Percentiles rank a stretch among this genome's conserved stretches.
Evolutionary conservation across 345 rosid genomes (phyloP).

Genomic region (Barbarea vulgaris): DNA sequence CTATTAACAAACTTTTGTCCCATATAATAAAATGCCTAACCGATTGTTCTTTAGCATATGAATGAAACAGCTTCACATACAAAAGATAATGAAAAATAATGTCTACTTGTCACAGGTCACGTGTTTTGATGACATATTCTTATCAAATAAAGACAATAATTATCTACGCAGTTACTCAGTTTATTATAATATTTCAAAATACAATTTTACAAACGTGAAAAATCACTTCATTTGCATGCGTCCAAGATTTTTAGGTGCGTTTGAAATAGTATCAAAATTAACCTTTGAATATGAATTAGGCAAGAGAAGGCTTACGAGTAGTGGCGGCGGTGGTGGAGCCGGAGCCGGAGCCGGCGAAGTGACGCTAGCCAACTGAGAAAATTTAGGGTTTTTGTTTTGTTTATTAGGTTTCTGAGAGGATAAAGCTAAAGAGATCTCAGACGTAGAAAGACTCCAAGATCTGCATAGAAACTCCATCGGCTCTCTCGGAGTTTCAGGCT

Average conservation of each 20-base stretch:
- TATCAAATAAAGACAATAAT: background rate
- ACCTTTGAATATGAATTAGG: background rate
- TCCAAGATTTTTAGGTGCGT: background rate
- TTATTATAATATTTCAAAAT: background rate
- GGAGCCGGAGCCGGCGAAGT: constrained; percentile 1
- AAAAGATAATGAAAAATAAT: background rate
- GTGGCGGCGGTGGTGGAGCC: constrained; percentile 19
- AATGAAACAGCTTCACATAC: background rate
- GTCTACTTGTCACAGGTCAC: background rate
- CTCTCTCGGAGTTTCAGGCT: constrained; percentile 84
- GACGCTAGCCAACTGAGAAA: constrained; percentile 3
- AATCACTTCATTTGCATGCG: too few species aligned
- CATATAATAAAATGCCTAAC: background rate
- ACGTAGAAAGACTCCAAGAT: constrained; percentile 90
- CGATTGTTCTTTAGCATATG: background rate
- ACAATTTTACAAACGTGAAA: background rate
- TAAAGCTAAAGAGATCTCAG: constrained; percentile 86
- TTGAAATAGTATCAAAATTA: background rate
- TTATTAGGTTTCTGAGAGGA: constrained; percentile 42
- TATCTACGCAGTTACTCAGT: background rate
- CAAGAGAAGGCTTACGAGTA: constrained; percentile 29
- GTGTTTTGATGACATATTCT: background rate
- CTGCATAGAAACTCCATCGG: constrained; percentile 95
- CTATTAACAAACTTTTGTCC: background rate
- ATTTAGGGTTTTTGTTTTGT: constrained; percentile 11